phyloP scores from a whole-genome alignment of 306 rosid genomes.

The Lupinus albus region DNA sequence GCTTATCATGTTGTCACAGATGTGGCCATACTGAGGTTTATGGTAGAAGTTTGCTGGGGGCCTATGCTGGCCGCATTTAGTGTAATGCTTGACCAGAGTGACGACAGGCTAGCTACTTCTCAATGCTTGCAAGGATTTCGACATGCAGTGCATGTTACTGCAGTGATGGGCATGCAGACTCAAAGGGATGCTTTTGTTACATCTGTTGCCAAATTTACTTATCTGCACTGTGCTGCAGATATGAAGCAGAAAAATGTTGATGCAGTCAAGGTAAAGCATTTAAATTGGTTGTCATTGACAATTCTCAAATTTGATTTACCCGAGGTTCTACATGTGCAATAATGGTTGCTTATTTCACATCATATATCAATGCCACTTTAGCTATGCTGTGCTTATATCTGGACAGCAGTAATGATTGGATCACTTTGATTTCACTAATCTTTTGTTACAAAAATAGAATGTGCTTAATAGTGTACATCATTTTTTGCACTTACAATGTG shows the following conservation, averaged over 20 bases:
- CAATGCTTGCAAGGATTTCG: slow-evolving; percentile 90
- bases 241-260: slow-evolving; percentile 99
- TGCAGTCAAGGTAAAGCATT: slow-evolving; percentile 83
- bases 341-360: slow-evolving; percentile 3
- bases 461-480: slow-evolving; percentile 18
- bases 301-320: slow-evolving; percentile 18
- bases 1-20: slow-evolving; percentile 87
- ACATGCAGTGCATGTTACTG: slow-evolving; percentile 92
- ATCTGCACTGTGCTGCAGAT: slow-evolving; percentile 96
- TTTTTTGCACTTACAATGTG: slow-evolving; percentile 16
- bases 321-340: slow-evolving; percentile 5
- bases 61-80: slow-evolving; percentile 98
- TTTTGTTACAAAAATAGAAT: slow-evolving; percentile 26
- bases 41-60: slow-evolving; percentile 99
- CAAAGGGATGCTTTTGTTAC: slow-evolving; percentile 98
- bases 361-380: slow-evolving; percentile 16
- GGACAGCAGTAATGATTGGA: slow-evolving; percentile 18
- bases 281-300: slow-evolving; percentile 31
- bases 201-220: slow-evolving; percentile 95
- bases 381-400: slow-evolving; percentile 23
- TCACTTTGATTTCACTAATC: slow-evolving; percentile 35
- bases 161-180: slow-evolving; percentile 97
- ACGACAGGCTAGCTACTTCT: slow-evolving; percentile 87
- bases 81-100: slow-evolving; percentile 98
- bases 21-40: slow-evolving; percentile 93